phyloP scores from a whole-genome alignment of 371 early-diverging fungal species.

The Syncephalastrum monosporum region DNA sequence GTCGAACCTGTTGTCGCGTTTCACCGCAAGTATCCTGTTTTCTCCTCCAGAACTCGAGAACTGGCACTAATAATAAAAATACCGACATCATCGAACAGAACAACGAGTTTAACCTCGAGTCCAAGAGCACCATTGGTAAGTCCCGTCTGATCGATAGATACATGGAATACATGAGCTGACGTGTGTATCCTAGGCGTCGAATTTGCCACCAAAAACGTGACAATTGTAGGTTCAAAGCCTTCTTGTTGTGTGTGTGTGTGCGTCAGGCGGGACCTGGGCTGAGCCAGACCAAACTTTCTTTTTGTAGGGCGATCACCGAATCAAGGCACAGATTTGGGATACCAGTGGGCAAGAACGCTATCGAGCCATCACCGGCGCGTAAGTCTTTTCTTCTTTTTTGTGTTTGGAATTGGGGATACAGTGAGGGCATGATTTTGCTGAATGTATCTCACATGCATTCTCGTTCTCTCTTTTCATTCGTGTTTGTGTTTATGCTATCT shows the following conservation, averaged over 20 bases:
- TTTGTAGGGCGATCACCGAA: constrained; percentile 30
- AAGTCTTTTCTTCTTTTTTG: not conserved
- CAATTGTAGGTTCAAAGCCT: constrained; percentile 27
- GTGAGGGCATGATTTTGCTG: not conserved
- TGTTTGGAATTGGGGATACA: too few relatives aligned
- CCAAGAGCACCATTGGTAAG: constrained; percentile 96
- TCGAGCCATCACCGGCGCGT: constrained; percentile 66
- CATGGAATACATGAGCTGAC: not conserved
- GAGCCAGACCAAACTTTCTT: constrained; percentile 1
- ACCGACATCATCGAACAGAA: constrained; percentile 9
- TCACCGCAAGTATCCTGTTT: constrained; percentile 56
- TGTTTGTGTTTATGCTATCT: too few relatives aligned
- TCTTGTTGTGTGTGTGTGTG: not conserved
- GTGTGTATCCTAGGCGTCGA: constrained; percentile 39
- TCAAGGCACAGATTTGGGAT: constrained; percentile 92
- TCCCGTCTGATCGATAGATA: not conserved
- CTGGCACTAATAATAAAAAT: not conserved
- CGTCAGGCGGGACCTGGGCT: too few relatives aligned
- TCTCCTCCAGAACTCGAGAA: not conserved
- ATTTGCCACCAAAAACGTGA: constrained; percentile 50
- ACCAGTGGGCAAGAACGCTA: constrained; percentile 84
- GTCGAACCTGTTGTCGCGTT: constrained; percentile 92
- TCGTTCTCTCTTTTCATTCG: too few relatives aligned
- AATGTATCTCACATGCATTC: not conserved
- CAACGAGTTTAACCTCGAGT: constrained; percentile 93